phyloP scores from a whole-genome alignment of 139 green algal genomes.

The Tetraselmis striata region DNA sequence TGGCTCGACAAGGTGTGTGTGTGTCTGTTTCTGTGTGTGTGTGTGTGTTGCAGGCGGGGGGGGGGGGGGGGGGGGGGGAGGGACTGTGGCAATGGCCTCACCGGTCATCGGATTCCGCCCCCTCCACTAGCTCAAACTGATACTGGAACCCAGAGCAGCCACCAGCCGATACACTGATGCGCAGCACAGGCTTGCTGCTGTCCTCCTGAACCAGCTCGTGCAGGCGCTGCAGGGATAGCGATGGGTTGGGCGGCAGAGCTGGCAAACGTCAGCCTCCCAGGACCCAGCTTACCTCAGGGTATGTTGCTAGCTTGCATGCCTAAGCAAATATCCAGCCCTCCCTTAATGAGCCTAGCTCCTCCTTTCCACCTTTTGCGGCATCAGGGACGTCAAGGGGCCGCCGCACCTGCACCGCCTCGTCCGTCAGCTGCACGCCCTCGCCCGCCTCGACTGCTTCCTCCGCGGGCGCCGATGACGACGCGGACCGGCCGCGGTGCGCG shows the following conservation, averaged over 20 bases:
- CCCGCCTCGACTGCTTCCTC: not conserved
- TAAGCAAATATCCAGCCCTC: no score
- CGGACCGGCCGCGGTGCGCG: not conserved
- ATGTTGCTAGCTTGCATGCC: no score
- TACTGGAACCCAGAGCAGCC: conserved; percentile 95
- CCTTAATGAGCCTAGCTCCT: no score
- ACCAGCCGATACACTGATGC: conserved; percentile 80
- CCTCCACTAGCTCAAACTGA: conserved; percentile 68
- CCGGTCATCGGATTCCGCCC: conserved; percentile 37
- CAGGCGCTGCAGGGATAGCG: conserved; percentile 52
- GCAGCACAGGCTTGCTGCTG: conserved; percentile 30
- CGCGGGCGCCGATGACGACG: not conserved
- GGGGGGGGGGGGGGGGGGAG: no score
- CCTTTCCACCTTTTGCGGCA: not conserved
- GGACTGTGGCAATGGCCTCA: conserved; percentile 13
- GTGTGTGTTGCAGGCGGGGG: no score
- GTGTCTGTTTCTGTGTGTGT: no score
- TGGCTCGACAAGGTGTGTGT: no score
- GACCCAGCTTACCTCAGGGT: no score
- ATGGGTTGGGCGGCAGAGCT: no score
- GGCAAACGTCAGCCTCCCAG: no score
- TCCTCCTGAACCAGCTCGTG: conserved; percentile 38
- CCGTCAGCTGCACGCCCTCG: not conserved
- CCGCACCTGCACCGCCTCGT: not conserved
- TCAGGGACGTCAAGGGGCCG: not conserved